A percentile compares a stretch with the other conserved stretches of the same genome.
Conservation (phyloP, 306 rosid species). For the Malus sieversii region DNA sequence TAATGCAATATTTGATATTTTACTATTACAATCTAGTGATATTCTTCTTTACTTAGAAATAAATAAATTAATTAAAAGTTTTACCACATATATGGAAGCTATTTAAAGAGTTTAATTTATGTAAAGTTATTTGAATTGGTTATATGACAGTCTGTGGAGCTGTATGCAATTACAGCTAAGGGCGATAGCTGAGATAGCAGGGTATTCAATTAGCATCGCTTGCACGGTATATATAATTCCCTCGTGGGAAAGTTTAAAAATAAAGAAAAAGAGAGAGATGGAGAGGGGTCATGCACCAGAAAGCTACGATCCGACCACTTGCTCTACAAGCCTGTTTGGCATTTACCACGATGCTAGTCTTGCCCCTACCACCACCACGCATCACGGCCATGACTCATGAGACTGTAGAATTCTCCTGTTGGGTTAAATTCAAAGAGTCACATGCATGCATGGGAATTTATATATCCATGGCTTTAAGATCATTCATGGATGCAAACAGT, state of each 20-base stretch:
- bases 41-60: no score
- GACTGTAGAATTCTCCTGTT: neutral
- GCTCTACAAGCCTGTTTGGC: slow-evolving; percentile 5
- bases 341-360: slow-evolving; percentile 12
- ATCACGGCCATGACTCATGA: no score
- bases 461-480: no score
- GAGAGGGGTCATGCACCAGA: neutral
- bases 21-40: no score
- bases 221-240: neutral
- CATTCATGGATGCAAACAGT: neutral
- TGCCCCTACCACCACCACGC: neutral
- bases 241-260: neutral
- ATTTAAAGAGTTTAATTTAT: neutral
- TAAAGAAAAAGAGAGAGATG: neutral
- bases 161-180: neutral
- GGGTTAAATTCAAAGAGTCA: neutral
- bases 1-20: neutral
- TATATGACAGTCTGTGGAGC: neutral
- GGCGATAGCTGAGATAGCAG: neutral
- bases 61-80: no score
- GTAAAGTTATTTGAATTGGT: neutral
- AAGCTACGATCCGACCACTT: slow-evolving; percentile 22
- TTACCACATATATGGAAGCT: neutral
- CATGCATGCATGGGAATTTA: neutral
- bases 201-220: neutral